Evolutionary conservation across 768 basidiomycete species (phyloP).

Genomic region (Rickenella mellea): DNA sequence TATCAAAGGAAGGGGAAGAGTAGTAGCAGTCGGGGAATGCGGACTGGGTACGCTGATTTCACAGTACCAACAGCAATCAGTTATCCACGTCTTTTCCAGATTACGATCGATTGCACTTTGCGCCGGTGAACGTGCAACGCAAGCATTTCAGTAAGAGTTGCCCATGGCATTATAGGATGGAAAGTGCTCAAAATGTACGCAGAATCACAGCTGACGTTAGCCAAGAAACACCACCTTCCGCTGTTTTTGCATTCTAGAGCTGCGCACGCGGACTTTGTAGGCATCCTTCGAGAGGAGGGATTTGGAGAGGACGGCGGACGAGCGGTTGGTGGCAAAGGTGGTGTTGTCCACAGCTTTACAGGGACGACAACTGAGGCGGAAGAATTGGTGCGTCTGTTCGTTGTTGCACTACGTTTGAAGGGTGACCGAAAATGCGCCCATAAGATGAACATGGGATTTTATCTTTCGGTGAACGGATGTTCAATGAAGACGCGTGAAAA

Average conservation of each 20-base stretch:
- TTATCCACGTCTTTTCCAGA: conserved; percentile 31
- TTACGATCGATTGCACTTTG: conserved; percentile 67
- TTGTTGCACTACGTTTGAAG: neutral
- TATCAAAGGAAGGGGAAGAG: conserved; percentile 43
- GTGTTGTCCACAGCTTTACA: conserved; percentile 80
- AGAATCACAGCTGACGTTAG: conserved; percentile 52
- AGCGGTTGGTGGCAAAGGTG: conserved; percentile 49
- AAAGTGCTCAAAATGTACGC: neutral
- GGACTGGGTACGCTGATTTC: conserved; percentile 46
- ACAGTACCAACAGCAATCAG: neutral
- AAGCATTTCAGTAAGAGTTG: conserved; percentile 59
- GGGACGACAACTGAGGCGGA: conserved; percentile 51
- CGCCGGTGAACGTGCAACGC: conserved; percentile 48
- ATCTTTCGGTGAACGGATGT: conserved; percentile 55
- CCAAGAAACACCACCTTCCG: conserved; percentile 64
- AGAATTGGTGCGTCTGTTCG: conserved; percentile 44
- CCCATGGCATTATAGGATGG: too few species aligned
- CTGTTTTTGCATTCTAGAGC: conserved; percentile 76
- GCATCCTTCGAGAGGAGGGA: conserved; percentile 55
- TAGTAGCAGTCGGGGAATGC: conserved; percentile 72
- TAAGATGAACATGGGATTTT: conserved; percentile 67
- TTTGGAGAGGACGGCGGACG: conserved; percentile 49
- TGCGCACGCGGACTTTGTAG: conserved; percentile 63
- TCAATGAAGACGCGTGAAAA: conserved; percentile 66
- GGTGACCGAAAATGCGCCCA: neutral